phyloP scores from a whole-genome alignment of 1,284 basidiomycete genomes.

The Clitocybe nebularis region DNA sequence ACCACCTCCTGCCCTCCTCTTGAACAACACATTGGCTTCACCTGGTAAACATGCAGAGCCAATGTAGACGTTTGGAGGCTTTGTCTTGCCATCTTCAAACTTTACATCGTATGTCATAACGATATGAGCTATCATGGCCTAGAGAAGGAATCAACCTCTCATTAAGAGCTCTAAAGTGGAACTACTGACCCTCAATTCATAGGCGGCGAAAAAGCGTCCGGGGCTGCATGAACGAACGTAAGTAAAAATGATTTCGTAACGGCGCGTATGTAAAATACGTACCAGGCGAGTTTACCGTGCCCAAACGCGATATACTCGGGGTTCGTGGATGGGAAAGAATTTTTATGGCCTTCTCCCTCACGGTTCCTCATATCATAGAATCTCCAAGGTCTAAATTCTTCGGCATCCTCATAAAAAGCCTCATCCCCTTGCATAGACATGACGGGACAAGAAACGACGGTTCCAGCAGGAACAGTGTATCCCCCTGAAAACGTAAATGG shows the following conservation, averaged over 20 bases:
- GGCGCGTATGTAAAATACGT: background rate
- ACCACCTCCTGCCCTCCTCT: too few species aligned
- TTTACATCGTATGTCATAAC: conserved; percentile 42
- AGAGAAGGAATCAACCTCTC: too few species aligned
- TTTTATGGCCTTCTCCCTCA: background rate
- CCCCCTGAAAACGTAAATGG: background rate
- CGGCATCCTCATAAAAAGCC: background rate
- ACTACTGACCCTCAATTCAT: too few species aligned
- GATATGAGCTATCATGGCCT: conserved; percentile 37
- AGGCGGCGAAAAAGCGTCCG: conserved; percentile 42
- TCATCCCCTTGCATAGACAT: conserved; percentile 1
- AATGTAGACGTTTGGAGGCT: conserved; percentile 18
- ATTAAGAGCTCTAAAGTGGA: too few species aligned
- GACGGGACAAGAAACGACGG: background rate
- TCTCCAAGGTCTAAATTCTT: too few species aligned
- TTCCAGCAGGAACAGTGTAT: background rate
- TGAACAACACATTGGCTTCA: too few species aligned
- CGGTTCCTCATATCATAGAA: too few species aligned
- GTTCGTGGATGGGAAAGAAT: background rate
- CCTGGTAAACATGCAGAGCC: too few species aligned
- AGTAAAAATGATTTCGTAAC: too few species aligned
- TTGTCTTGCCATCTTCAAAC: conserved; percentile 25
- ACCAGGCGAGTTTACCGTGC: background rate
- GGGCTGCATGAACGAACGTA: conserved; percentile 26
- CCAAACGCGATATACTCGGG: conserved; percentile 4